These are phyloP conservation scores for Sanguinoderma infundibulare DNA, from an alignment of 1,284 basidiomycete genomes.

Conservation along the genomic window DNA sequence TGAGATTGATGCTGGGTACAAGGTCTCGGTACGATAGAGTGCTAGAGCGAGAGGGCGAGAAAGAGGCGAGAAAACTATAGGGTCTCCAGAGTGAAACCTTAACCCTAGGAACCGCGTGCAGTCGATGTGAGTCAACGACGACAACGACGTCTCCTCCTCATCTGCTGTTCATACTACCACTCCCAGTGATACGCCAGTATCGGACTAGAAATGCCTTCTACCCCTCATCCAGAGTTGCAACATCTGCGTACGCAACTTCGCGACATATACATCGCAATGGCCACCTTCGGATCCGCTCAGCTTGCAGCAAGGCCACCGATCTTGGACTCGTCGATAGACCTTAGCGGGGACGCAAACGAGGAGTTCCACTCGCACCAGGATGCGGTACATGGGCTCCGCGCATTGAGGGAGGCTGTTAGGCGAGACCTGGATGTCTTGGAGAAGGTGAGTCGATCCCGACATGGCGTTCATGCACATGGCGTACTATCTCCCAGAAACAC, in stretches of 20 bases:
- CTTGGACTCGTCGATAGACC: slow-evolving; percentile 56
- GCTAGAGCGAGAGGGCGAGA: too few relatives aligned
- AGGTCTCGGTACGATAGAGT: too few relatives aligned
- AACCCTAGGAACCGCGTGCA: too few relatives aligned
- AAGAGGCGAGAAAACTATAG: too few relatives aligned
- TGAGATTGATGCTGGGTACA: too few relatives aligned
- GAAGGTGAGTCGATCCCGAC: slow-evolving; percentile 45
- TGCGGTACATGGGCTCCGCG: slow-evolving; percentile 57
- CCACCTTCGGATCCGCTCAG: slow-evolving; percentile 46
- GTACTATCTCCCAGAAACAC: not conserved
- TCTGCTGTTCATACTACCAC: not conserved
- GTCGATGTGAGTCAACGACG: too few relatives aligned
- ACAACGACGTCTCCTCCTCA: too few relatives aligned
- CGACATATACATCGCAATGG: slow-evolving; percentile 47
- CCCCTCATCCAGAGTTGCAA: slow-evolving; percentile 44
- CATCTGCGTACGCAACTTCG: slow-evolving; percentile 39
- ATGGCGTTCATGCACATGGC: not conserved
- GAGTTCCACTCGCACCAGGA: slow-evolving; percentile 44
- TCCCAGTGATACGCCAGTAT: not conserved
- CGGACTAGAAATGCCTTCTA: not conserved
- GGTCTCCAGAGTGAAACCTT: too few relatives aligned
- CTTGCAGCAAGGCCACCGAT: slow-evolving; percentile 50
- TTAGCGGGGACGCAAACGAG: slow-evolving; percentile 32
- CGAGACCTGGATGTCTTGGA: slow-evolving; percentile 57
- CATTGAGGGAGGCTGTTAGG: slow-evolving; percentile 48